phyloP scores from a whole-genome alignment of 148 eudicot genomes.

The Chenopodium suecicum region DNA sequence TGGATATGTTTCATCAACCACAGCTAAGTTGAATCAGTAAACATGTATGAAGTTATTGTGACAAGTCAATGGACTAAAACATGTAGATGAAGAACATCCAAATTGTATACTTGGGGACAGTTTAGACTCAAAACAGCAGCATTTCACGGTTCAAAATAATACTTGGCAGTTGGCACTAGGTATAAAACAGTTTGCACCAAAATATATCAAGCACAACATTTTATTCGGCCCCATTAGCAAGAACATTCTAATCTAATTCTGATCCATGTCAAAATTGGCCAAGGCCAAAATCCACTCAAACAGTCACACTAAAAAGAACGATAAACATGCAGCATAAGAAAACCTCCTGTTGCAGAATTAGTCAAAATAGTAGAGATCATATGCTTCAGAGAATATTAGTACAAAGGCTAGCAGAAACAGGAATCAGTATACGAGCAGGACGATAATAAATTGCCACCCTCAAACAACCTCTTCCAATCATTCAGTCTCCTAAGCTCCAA shows the following conservation, averaged over 20 bases:
- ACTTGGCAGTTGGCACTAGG: too few species aligned
- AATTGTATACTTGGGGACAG: too few species aligned
- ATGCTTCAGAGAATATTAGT: neutral
- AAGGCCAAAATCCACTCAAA: constrained; percentile 1
- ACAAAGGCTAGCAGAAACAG: neutral
- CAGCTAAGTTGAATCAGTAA: too few species aligned
- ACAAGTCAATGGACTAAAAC: too few species aligned
- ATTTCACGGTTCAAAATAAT: too few species aligned
- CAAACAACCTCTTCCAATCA: neutral
- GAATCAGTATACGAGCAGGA: neutral
- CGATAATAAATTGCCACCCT: neutral
- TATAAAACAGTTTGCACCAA: neutral
- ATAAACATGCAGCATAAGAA: too few species aligned
- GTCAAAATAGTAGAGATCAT: neutral
- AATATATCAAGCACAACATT: neutral
- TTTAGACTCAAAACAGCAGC: too few species aligned
- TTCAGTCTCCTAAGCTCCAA: neutral
- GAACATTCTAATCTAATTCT: neutral
- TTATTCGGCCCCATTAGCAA: neutral
- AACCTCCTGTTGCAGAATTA: neutral
- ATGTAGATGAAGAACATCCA: too few species aligned
- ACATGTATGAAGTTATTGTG: too few species aligned
- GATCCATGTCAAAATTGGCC: constrained; percentile 2
- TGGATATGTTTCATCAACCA: too few species aligned
- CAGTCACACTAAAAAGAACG: neutral